These are phyloP conservation scores for Tuber calosporum DNA, from an alignment of 495 filamentous ascomycete genomes.

Conservation along the genomic window DNA sequence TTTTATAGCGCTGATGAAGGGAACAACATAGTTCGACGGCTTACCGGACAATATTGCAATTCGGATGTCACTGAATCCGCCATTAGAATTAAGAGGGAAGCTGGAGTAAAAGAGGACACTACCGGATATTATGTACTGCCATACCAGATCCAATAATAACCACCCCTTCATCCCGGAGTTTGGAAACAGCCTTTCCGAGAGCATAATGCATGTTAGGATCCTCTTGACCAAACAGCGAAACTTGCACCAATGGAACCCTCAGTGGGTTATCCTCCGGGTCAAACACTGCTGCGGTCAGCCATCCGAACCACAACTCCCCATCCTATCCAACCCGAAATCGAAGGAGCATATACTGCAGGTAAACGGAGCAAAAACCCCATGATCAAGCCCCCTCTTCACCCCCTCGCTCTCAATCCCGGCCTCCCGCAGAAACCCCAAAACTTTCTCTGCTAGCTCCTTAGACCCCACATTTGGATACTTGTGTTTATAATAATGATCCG, in stretches of 20 bases:
- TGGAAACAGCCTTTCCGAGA: conserved; percentile 61
- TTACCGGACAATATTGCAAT: conserved; percentile 46
- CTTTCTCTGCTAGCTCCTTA: conserved; percentile 56
- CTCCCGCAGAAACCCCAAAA: conserved; percentile 54
- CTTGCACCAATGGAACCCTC: conserved; percentile 70
- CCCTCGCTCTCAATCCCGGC: conserved; percentile 60
- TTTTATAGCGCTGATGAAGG: conserved; percentile 72
- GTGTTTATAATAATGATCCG: conserved; percentile 54
- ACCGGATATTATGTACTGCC: conserved; percentile 71
- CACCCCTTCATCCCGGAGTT: conserved; percentile 64
- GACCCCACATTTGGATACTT: conserved; percentile 65
- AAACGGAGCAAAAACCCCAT: conserved; percentile 51
- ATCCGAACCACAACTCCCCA: not conserved
- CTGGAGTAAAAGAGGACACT: conserved; percentile 13
- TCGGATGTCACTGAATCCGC: conserved; percentile 50
- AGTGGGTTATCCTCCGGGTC: conserved; percentile 65
- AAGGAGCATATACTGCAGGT: conserved; percentile 22
- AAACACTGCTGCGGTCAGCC: conserved; percentile 49
- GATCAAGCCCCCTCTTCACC: conserved; percentile 65
- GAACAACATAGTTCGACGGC: conserved; percentile 59
- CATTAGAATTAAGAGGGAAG: not conserved
- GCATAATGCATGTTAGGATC: conserved; percentile 63
- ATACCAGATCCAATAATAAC: conserved; percentile 75
- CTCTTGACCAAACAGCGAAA: conserved; percentile 64
- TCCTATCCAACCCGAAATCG: not conserved